Percentiles rank a stretch among this genome's conserved stretches.
Evolutionary conservation across 306 rosid genomes (phyloP).

Genomic region (Cyclanthera cordifolia): DNA sequence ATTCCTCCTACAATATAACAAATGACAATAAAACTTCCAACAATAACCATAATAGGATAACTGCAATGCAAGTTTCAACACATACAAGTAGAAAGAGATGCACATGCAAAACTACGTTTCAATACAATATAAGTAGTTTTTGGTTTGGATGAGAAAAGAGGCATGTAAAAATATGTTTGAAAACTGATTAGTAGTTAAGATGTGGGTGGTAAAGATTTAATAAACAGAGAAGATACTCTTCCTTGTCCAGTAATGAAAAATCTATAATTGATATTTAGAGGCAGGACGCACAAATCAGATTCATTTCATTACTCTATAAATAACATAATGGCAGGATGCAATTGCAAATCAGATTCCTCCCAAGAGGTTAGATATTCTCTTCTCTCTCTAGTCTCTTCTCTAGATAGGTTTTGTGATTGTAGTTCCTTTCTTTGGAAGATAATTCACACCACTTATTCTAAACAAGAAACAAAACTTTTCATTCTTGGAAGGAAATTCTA

Average conservation of each 20-base stretch:
- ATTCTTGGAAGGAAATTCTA: no score
- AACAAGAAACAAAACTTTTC: no score
- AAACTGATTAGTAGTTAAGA: background rate
- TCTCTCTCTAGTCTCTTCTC: no score
- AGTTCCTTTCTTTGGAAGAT: background rate
- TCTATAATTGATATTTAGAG: background rate
- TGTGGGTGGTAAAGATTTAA: background rate
- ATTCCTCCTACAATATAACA: slow-evolving; percentile 58
- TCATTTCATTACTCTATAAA: no score
- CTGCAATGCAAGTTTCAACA: slow-evolving; percentile 9
- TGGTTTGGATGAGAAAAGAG: slow-evolving; percentile 6
- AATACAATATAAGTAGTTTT: background rate
- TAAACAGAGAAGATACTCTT: background rate
- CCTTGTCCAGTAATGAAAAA: background rate
- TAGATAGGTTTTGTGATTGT: no score
- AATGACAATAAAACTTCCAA: slow-evolving; percentile 8
- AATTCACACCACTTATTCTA: no score
- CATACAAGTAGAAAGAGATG: background rate
- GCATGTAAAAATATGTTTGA: background rate
- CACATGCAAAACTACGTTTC: background rate
- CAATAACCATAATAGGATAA: slow-evolving; percentile 14
- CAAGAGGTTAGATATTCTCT: no score
- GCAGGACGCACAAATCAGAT: background rate
- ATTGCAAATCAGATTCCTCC: background rate
- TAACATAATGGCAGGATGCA: background rate